phyloP scores from a whole-genome alignment of 768 basidiomycete species.

The Leccinum ochraceum region DNA sequence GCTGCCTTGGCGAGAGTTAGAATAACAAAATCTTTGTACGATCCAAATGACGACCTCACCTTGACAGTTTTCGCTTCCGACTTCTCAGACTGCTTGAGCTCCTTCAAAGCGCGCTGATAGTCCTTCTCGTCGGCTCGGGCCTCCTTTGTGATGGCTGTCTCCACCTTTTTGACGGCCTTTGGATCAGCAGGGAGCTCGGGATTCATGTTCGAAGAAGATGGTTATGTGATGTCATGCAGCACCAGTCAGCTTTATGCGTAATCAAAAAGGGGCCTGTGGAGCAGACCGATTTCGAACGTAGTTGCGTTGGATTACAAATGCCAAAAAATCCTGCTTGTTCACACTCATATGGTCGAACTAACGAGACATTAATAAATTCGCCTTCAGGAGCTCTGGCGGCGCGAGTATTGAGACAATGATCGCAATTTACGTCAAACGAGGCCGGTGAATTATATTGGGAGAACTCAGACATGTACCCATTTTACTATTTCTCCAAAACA shows the following conservation, averaged over 20 bases:
- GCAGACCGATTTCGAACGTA: not conserved
- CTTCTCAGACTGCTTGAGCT: constrained; percentile 56
- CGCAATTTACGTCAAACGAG: not conserved
- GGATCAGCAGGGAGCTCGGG: constrained; percentile 19
- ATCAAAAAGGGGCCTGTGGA: constrained; percentile 12
- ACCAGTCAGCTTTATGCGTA: not conserved
- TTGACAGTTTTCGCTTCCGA: constrained; percentile 51
- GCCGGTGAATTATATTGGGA: not conserved
- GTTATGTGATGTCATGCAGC: no score
- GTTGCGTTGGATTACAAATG: constrained; percentile 2
- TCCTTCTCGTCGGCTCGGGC: constrained; percentile 51
- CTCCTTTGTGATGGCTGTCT: constrained; percentile 49
- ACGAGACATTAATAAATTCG: no score
- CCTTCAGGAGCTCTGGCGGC: no score
- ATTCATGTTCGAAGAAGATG: constrained; percentile 22
- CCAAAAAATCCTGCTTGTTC: no score
- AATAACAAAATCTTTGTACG: not conserved
- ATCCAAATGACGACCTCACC: constrained; percentile 32
- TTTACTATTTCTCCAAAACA: constrained; percentile 4
- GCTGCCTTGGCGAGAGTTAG: constrained; percentile 34
- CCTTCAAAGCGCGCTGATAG: constrained; percentile 55
- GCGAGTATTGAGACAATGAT: not conserved
- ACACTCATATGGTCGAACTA: no score
- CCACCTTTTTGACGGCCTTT: constrained; percentile 39
- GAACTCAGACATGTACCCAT: not conserved